Conservation (phyloP, 495 filamentous ascomycete species). For the Astrocystis sublimbata region DNA sequence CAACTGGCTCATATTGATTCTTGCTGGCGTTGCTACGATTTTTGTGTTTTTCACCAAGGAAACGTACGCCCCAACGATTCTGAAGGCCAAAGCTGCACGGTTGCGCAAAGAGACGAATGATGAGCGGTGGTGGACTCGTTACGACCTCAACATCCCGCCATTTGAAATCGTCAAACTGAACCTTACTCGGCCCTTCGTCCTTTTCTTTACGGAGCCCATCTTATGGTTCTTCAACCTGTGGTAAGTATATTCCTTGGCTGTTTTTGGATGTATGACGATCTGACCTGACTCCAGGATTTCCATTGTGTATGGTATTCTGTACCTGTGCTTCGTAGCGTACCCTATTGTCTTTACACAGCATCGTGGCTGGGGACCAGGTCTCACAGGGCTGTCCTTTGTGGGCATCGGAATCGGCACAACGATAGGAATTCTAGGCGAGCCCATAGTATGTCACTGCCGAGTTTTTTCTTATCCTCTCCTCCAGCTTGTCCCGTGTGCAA, state of each 20-base stretch:
- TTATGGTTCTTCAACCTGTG: slow-evolving; percentile 79
- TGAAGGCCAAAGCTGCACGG: slow-evolving; percentile 66
- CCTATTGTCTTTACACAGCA: slow-evolving; percentile 75
- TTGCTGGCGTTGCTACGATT: slow-evolving; percentile 57
- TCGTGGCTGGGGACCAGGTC: slow-evolving; percentile 72
- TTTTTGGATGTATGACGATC: neutral
- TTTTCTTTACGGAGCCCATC: slow-evolving; percentile 81
- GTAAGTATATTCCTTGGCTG: slow-evolving; percentile 28
- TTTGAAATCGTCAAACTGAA: slow-evolving; percentile 61
- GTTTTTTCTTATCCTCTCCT: no score
- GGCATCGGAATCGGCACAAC: slow-evolving; percentile 80
- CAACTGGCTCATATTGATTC: slow-evolving; percentile 80
- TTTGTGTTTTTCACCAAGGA: slow-evolving; percentile 62
- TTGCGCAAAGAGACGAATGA: slow-evolving; percentile 74
- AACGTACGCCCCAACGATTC: slow-evolving; percentile 74
- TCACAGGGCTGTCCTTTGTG: slow-evolving; percentile 74
- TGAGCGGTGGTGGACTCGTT: slow-evolving; percentile 72
- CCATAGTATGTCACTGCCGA: no score
- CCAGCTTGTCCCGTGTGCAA: no score
- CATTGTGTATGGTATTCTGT: slow-evolving; percentile 69
- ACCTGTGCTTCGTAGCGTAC: slow-evolving; percentile 82
- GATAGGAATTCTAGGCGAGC: slow-evolving; percentile 65
- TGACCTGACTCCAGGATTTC: slow-evolving; percentile 41
- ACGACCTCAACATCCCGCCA: slow-evolving; percentile 62
- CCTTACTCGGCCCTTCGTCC: slow-evolving; percentile 72